Percentiles rank a stretch among this genome's conserved stretches.
Conservation (phyloP, 2,329 filamentous ascomycete species). For the Aspergillus tamarii region DNA sequence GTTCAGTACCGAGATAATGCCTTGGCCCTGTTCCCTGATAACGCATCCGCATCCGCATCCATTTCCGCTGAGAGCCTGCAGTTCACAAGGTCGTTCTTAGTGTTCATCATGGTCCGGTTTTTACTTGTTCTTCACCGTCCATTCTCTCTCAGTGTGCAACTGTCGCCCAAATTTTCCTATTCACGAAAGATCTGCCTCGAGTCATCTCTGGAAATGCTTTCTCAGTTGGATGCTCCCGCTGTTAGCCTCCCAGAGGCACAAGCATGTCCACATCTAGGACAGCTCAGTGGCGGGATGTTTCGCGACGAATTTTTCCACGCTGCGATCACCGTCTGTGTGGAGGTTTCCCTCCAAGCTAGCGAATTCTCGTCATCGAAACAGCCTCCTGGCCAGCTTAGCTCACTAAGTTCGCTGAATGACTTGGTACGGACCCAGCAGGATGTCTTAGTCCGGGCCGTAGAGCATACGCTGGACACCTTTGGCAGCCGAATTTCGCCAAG, state of each 20-base stretch:
- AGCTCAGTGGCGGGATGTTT: conserved; percentile 39
- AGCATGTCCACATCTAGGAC: conserved; percentile 33
- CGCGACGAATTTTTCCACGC: conserved; percentile 39
- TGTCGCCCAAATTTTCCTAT: conserved; percentile 40
- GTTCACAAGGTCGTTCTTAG: conserved; percentile 46
- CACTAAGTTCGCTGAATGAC: conserved; percentile 27
- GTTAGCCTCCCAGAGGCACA: conserved; percentile 21
- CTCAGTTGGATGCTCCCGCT: conserved; percentile 29
- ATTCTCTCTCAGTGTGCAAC: conserved; percentile 37
- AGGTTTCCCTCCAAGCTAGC: conserved; percentile 34
- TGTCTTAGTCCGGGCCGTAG: conserved; percentile 34
- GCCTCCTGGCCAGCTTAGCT: conserved; percentile 15
- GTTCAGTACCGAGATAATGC: conserved; percentile 26
- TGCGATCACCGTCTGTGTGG: conserved; percentile 36
- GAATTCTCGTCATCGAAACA: conserved; percentile 24
- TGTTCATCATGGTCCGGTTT: conserved; percentile 59
- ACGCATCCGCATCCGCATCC: conserved; percentile 10
- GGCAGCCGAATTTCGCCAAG: conserved; percentile 29
- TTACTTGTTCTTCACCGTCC: conserved; percentile 58
- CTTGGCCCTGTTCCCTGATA: conserved; percentile 28
- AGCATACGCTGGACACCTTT: conserved; percentile 32
- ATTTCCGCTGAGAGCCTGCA: conserved; percentile 19
- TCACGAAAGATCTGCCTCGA: conserved; percentile 43
- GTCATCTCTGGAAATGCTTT: conserved; percentile 39
- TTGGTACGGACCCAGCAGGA: conserved; percentile 36